Percentiles rank a stretch among this genome's conserved stretches.
Evolutionary conservation across 441 rosid genomes (phyloP).

Genomic region (Adansonia grandidieri): DNA sequence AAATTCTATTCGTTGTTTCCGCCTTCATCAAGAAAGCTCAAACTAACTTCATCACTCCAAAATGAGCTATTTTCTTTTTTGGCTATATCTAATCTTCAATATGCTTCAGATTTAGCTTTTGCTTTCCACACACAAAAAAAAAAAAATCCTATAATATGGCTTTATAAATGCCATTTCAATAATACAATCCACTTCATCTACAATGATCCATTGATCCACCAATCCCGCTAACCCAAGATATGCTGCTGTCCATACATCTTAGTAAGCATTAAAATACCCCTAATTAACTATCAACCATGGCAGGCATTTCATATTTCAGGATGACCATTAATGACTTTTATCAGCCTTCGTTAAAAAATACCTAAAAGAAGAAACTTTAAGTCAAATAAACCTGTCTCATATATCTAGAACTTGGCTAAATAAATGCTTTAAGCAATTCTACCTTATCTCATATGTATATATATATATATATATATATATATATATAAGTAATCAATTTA

Average conservation of each 20-base stretch:
- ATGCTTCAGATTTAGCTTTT: neutral
- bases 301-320: neutral
- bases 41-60: neutral
- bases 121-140: too few relatives aligned
- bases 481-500: too few relatives aligned
- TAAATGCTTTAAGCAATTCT: neutral
- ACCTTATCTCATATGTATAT: too few relatives aligned
- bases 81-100: neutral
- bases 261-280: neutral
- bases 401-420: neutral
- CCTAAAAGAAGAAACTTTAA: neutral
- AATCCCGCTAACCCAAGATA: too few relatives aligned
- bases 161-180: too few relatives aligned
- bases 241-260: neutral
- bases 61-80: neutral
- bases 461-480: too few relatives aligned
- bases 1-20: neutral
- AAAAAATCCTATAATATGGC: too few relatives aligned
- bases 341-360: neutral
- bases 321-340: neutral
- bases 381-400: neutral
- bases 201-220: too few relatives aligned
- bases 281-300: neutral
- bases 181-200: too few relatives aligned
- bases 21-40: neutral